Evolutionary conservation across 2,329 filamentous ascomycete species (phyloP).

Genomic region (Epichloe coenophiala): DNA sequence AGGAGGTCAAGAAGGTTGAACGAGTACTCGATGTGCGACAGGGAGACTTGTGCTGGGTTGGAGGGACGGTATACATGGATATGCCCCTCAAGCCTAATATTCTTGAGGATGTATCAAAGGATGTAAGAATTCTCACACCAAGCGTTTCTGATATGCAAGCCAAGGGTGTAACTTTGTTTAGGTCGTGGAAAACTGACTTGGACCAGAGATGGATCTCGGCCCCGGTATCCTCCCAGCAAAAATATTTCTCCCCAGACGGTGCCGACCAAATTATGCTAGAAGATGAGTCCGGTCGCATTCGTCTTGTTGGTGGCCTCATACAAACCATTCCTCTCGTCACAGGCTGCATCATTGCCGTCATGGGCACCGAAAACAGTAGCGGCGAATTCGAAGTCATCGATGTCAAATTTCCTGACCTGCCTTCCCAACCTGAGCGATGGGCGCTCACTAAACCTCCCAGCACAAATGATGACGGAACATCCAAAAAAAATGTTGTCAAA

Average conservation of each 20-base stretch:
- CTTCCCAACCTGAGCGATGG: conserved; percentile 73
- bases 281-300: conserved; percentile 84
- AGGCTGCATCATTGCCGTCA: conserved; percentile 82
- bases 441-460: conserved; percentile 40
- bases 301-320: conserved; percentile 60
- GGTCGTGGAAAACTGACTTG: too few species aligned
- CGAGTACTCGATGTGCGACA: conserved; percentile 90
- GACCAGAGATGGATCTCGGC: conserved; percentile 74
- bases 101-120: conserved; percentile 85
- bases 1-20: conserved; percentile 63
- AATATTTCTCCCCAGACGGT: conserved; percentile 54
- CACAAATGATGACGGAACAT: conserved; percentile 18
- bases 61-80: conserved; percentile 92
- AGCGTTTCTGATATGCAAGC: too few species aligned
- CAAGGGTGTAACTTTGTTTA: too few species aligned
- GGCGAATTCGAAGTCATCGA: conserved; percentile 90
- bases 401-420: conserved; percentile 74
- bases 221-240: conserved; percentile 58
- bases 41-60: conserved; percentile 89
- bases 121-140: conserved; percentile 38
- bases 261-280: conserved; percentile 72
- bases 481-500: conserved; percentile 20
- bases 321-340: conserved; percentile 65
- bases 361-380: conserved; percentile 85
- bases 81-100: conserved; percentile 95